These are phyloP conservation scores for Rhynchosporium graminicola DNA, from an alignment of 2,329 filamentous ascomycete species.

Conservation along the genomic window DNA sequence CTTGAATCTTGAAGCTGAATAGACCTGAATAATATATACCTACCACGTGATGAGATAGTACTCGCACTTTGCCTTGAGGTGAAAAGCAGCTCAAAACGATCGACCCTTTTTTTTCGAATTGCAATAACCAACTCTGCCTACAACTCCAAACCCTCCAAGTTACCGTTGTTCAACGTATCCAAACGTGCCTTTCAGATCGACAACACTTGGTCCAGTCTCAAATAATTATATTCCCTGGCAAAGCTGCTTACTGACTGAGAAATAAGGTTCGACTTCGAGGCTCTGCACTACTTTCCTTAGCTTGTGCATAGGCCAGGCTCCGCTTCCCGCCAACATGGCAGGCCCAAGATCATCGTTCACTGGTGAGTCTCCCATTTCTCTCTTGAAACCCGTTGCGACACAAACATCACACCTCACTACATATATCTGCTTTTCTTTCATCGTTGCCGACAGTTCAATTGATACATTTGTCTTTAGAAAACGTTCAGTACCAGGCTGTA, in stretches of 20 bases:
- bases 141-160: neutral
- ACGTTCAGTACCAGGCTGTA: neutral
- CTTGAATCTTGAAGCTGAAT: neutral
- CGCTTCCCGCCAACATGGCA: conserved; percentile 11
- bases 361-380: neutral
- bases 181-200: neutral
- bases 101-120: neutral
- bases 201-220: neutral
- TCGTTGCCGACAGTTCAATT: conserved; percentile 25
- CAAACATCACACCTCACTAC: neutral
- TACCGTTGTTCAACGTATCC: neutral
- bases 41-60: conserved; percentile 7
- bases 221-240: neutral
- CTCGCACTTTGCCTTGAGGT: neutral
- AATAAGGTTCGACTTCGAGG: conserved; percentile 6
- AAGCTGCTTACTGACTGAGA: neutral
- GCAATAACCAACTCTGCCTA: neutral
- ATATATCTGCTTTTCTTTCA: neutral
- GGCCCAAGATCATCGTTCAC: neutral
- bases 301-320: neutral
- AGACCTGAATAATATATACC: neutral
- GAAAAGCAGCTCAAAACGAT: neutral
- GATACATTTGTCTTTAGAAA: conserved; percentile 24
- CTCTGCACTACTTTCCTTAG: conserved; percentile 1
- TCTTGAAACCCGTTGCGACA: neutral